phyloP scores from a whole-genome alignment of 2,329 filamentous ascomycete species.

The Pseudocercospora fijiensis region DNA sequence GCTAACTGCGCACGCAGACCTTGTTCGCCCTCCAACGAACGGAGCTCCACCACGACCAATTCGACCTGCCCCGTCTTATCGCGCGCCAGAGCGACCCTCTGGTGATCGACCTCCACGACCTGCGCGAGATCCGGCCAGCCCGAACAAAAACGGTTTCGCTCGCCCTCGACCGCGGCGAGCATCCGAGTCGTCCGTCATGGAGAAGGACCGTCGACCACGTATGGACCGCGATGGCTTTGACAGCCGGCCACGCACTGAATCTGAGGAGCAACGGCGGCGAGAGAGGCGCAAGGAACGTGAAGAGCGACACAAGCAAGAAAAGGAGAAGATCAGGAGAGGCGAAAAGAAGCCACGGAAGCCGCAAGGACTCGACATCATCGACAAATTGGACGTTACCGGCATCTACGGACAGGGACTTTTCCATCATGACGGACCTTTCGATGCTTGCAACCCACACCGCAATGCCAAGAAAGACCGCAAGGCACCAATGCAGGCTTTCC shows the following conservation, averaged over 20 bases:
- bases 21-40: slow-evolving; percentile 33
- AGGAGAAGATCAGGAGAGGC: slow-evolving; percentile 42
- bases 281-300: slow-evolving; percentile 52
- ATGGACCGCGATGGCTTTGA: slow-evolving; percentile 38
- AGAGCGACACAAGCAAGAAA: slow-evolving; percentile 51
- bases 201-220: slow-evolving; percentile 62
- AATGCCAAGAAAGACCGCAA: slow-evolving; percentile 79
- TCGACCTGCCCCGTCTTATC: slow-evolving; percentile 54
- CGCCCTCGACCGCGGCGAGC: slow-evolving; percentile 60
- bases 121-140: slow-evolving; percentile 45
- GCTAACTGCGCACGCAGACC: slow-evolving; percentile 16
- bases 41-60: slow-evolving; percentile 45
- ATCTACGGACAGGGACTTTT: slow-evolving; percentile 96
- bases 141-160: slow-evolving; percentile 43
- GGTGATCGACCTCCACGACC: slow-evolving; percentile 53
- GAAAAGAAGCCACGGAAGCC: slow-evolving; percentile 43
- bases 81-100: slow-evolving; percentile 63
- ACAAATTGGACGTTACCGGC: slow-evolving; percentile 93
- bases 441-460: slow-evolving; percentile 91
- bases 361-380: slow-evolving; percentile 77
- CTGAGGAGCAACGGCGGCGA: slow-evolving; percentile 55
- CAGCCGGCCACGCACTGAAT: slow-evolving; percentile 34
- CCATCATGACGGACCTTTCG: slow-evolving; percentile 96
- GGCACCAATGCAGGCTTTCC: slow-evolving; percentile 95
- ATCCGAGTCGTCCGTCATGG: slow-evolving; percentile 74